Base-by-base conservation (phyloP, 805 yeast species). In the Brettanomyces custersianus region DNA sequence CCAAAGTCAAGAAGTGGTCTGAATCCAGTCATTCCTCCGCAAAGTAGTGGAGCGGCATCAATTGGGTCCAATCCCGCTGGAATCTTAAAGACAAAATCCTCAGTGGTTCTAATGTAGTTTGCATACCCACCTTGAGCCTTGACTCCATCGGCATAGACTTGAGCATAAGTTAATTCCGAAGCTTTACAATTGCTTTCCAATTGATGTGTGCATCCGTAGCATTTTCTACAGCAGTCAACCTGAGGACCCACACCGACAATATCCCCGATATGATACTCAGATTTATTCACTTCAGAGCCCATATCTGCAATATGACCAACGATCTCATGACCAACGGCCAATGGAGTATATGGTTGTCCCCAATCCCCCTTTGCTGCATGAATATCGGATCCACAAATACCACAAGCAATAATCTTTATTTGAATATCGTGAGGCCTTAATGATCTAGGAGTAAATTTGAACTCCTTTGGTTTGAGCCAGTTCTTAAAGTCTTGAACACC, bases 11-110 rank as follows among this genome's bases (percentile, higher is more conserved):
- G 36, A 43, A 72, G 53, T 18, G 79, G 79, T 20, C 72, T 67
- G 45, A 58, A 72, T 13, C 66, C 72, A 6, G 77, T 72, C 39
- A 71, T 58, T 33, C 77, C 79, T 40, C 74, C 79, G 55, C 78
- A 72, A 49, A 72, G 51, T 56, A 72, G 54, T 20, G 79, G 77
- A 17, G 77, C 77, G 30, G 65, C 74, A 29, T 49, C 51, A 22
- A 49, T 55, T 6, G 68, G 52, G n/a, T 51, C 58, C 39, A 72
- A 45, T 12, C 37, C 51, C 6, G 69, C 73, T 4, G 77, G 77
- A 40, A 72, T 66, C 11, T 62, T 61, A 52, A 70, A 69, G 10
- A 62, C 66, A 49, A 65, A 70, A 32, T 61, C 55, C 40, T 64
- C 62, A 43, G 66, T 56, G 23, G 60, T 67, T 40, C 69, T 57